Conservation (phyloP, 371 early-diverging fungal genomes). For the Apophysomyces ossiformis region DNA sequence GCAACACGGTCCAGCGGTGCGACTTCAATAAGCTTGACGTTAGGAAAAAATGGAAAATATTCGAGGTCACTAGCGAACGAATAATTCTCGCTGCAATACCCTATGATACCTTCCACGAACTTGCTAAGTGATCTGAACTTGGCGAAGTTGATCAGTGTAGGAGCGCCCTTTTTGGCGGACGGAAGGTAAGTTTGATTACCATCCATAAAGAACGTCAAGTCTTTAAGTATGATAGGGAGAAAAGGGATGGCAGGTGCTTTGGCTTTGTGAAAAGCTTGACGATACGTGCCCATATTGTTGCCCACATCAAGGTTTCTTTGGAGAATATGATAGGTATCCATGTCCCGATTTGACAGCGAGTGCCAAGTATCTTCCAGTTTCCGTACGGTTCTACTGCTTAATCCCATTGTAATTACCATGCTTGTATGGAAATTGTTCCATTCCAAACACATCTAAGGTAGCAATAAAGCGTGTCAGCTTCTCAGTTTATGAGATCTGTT, state of each 20-base stretch:
- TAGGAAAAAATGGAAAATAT: constrained; percentile 33
- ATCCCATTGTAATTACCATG: constrained; percentile 48
- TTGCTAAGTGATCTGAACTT: constrained; percentile 41
- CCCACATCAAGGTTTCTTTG: constrained; percentile 38
- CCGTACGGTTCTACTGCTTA: constrained; percentile 28
- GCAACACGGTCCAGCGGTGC: constrained; percentile 28
- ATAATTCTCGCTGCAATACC: constrained; percentile 34
- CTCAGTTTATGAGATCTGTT: neutral
- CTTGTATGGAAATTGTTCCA: constrained; percentile 53
- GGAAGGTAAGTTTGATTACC: constrained; percentile 30
- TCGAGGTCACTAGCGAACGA: constrained; percentile 40
- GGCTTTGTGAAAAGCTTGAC: constrained; percentile 36
- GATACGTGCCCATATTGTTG: constrained; percentile 49
- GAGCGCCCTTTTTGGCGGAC: neutral
- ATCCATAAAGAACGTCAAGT: constrained; percentile 49
- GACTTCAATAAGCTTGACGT: neutral
- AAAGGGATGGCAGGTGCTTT: constrained; percentile 48
- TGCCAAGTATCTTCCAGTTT: constrained; percentile 33
- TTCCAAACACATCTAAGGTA: constrained; percentile 34
- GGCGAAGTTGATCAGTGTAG: constrained; percentile 37
- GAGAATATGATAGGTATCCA: constrained; percentile 25
- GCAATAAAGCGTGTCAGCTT: neutral
- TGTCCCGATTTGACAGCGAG: constrained; percentile 34
- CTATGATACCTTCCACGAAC: constrained; percentile 25
- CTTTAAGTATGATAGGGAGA: constrained; percentile 49